Evolutionary conservation across 23 red algal genomes (phyloP), one percentile per base, ranked within the genome.

Genomic region (Agarophyton chilense): DNA sequence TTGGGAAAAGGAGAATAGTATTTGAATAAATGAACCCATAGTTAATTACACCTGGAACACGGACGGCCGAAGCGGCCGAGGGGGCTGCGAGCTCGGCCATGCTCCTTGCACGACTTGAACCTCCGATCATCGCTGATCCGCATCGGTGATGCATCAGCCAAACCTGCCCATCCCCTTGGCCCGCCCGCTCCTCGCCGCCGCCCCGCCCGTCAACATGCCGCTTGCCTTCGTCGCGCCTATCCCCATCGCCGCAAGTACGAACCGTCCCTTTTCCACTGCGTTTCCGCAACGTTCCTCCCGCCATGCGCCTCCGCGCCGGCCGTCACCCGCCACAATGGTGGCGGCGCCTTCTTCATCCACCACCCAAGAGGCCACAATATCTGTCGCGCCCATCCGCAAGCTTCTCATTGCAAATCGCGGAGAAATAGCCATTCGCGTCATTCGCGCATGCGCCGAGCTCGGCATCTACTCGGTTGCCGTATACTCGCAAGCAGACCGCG

Each of bases 341-440:
- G 49, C 29, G 44, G 35, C 87, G 49, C 32, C 87, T 3, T 43
- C 57, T 3, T 14, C 75, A 16, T 51, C 58, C 36, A 43, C 65
- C 35, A 16, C 33, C 4, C 65, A 11, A 36, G 2, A 35, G 43
- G n/a, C 88, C 75, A 34, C 60, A 10, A 5, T 28, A 3, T 11
- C 44, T 28, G 51, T 76, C 13, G 52, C 67, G 46, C 80, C 90
- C 51, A 84, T 93, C 80, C 32, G 43, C 43, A 84, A 93, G 68
- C 65, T 93, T 18, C 84, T 98, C 21, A 76, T 98, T 14, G 96
- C 96, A 12, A 98, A 98, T 66, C 93, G 96, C 54, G 96, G 96
- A 45, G 96, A 98, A 63, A 98, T 98, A 49, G 96, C 96, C 25
- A 83, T 95, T 39, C 91, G 96, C 57, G 92, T 95, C 47, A 96